Conservation (phyloP, 179 eudicot species). For the Silene coronaria region DNA sequence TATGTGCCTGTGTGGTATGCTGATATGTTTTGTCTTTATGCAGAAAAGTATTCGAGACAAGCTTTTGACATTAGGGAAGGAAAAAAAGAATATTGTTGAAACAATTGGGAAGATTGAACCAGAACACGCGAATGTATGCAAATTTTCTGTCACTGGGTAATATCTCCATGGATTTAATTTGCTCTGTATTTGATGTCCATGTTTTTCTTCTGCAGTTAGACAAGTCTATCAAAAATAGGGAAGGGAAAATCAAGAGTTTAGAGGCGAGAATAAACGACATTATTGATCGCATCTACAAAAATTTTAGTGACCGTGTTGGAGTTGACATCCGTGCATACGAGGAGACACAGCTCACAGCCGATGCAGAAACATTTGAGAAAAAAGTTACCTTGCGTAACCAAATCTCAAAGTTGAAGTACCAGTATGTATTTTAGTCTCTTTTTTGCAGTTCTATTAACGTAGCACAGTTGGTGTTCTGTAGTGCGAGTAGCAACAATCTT, state of each 20-base stretch:
- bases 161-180: constrained; percentile 8
- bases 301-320: constrained; percentile 80
- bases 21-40: constrained; percentile 22
- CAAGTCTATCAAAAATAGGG: constrained; percentile 43
- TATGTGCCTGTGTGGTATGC: not conserved
- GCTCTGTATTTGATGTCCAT: constrained; percentile 9
- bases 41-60: constrained; percentile 85
- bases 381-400: constrained; percentile 73
- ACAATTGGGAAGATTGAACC: constrained; percentile 65
- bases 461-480: not conserved
- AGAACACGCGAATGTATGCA: constrained; percentile 54
- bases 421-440: constrained; percentile 39
- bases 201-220: constrained; percentile 45
- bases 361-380: constrained; percentile 67
- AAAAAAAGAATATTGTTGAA: constrained; percentile 52
- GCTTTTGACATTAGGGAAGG: constrained; percentile 56
- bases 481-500: constrained; percentile 2
- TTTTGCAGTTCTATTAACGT: not conserved
- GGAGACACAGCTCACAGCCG: constrained; percentile 86
- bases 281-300: constrained; percentile 69
- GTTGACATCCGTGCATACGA: constrained; percentile 91
- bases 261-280: constrained; percentile 84
- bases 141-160: constrained; percentile 3
- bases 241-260: constrained; percentile 47
- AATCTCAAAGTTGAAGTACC: constrained; percentile 88